phyloP scores from a whole-genome alignment of 2,329 filamentous ascomycete species.

The Cercospora sp. region DNA sequence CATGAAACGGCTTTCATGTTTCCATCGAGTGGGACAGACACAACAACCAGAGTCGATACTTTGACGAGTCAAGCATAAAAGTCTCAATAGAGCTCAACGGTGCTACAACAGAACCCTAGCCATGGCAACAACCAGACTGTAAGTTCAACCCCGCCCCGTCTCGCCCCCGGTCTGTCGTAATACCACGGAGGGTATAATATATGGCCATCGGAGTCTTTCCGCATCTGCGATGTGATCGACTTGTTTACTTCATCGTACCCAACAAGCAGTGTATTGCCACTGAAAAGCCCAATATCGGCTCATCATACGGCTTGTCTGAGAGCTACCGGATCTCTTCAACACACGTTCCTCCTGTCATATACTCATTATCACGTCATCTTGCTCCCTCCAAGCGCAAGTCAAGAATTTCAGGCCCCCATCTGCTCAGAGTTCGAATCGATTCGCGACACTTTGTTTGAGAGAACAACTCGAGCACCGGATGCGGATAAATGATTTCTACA shows the following conservation, averaged over 20 bases:
- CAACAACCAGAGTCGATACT: not conserved
- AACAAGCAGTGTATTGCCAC: not conserved
- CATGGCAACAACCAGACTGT: conserved; percentile 4
- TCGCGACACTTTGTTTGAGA: not conserved
- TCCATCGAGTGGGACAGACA: not conserved
- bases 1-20: not conserved
- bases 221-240: not conserved
- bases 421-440: not conserved
- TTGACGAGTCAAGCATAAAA: not conserved
- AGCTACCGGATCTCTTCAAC: not conserved
- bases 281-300: not conserved
- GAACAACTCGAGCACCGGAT: not conserved
- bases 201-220: not conserved
- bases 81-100: not conserved
- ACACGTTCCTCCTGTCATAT: not conserved
- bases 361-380: not conserved
- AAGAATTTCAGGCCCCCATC: not conserved
- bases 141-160: not conserved
- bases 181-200: not conserved
- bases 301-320: not conserved
- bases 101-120: not conserved
- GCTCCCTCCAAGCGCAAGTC: not conserved
- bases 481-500: not conserved
- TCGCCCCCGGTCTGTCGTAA: not conserved
- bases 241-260: not conserved